These are phyloP conservation scores for Ceratocystis cacaofunesta DNA, from an alignment of 2,329 filamentous ascomycete genomes.

Conservation along the genomic window DNA sequence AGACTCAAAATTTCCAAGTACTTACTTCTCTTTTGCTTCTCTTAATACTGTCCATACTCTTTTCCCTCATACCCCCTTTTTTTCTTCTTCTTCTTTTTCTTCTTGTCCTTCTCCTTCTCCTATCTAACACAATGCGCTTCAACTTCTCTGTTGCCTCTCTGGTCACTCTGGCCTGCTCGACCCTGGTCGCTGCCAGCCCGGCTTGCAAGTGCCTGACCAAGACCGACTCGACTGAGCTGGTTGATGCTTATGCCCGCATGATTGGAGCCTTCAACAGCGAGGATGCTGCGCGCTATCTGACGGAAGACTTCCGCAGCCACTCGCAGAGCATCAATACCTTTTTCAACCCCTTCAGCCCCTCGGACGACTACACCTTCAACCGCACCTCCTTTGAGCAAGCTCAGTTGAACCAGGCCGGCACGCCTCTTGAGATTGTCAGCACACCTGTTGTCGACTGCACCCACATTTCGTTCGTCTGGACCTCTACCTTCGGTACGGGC, in stretches of 20 bases:
- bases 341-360: constrained; percentile 12
- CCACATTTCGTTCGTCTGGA: constrained; percentile 17
- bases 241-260: constrained; percentile 30
- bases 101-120: not conserved
- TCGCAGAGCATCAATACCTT: constrained; percentile 19
- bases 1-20: not conserved
- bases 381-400: constrained; percentile 14
- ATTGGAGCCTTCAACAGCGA: constrained; percentile 42
- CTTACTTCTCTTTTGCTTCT: not conserved
- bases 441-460: constrained; percentile 16
- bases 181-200: constrained; percentile 8
- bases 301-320: constrained; percentile 16
- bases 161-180: constrained; percentile 12
- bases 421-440: constrained; percentile 11
- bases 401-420: constrained; percentile 13
- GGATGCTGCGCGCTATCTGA: constrained; percentile 15
- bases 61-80: not conserved
- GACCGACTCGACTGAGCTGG: constrained; percentile 14
- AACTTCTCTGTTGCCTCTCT: constrained; percentile 8
- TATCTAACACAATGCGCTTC: constrained; percentile 15
- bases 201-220: constrained; percentile 17
- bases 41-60: no score
- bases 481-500: constrained; percentile 16
- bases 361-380: constrained; percentile 17
- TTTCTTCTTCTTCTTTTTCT: not conserved